Evolutionary conservation across 2,329 filamentous ascomycete species (phyloP).

Genomic region (Penicillium sp.): DNA sequence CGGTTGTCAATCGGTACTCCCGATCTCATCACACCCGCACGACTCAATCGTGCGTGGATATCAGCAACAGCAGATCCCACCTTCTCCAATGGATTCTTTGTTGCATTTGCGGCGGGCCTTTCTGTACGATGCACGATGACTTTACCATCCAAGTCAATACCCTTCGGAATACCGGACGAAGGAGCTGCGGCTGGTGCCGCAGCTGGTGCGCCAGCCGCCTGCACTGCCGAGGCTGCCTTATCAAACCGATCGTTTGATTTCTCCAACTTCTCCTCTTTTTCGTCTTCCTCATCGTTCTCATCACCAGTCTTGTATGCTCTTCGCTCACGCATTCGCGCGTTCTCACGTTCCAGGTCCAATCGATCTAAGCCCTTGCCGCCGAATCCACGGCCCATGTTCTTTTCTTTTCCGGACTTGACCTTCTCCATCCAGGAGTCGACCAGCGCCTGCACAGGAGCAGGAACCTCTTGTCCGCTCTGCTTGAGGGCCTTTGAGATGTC

Average conservation of each 20-base stretch:
- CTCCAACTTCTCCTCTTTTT: conserved; percentile 64
- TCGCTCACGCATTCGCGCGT: conserved; percentile 77
- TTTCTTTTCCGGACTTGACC: conserved; percentile 87
- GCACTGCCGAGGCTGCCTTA: conserved; percentile 62
- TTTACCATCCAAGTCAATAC: conserved; percentile 62
- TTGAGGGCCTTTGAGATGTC: conserved; percentile 89
- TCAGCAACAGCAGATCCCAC: conserved; percentile 85
- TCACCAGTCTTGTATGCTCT: conserved; percentile 89
- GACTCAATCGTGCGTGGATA: conserved; percentile 86
- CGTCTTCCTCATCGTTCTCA: conserved; percentile 68
- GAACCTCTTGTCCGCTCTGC: conserved; percentile 81
- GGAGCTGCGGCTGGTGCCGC: conserved; percentile 19
- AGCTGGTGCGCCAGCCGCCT: conserved; percentile 54
- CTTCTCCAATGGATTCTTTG: conserved; percentile 72
- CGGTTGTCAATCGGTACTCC: conserved; percentile 98
- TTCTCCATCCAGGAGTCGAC: conserved; percentile 74
- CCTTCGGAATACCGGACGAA: conserved; percentile 49
- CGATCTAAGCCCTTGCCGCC: conserved; percentile 91
- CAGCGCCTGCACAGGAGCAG: conserved; percentile 61
- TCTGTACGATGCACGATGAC: conserved; percentile 71
- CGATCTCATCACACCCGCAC: conserved; percentile 81
- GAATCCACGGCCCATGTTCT: conserved; percentile 77
- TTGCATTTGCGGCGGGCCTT: conserved; percentile 46
- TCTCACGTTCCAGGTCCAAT: conserved; percentile 85
- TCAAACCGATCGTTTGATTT: conserved; percentile 44